Conservation (phyloP, 345 rosid species). For the Microcos paniculata region DNA sequence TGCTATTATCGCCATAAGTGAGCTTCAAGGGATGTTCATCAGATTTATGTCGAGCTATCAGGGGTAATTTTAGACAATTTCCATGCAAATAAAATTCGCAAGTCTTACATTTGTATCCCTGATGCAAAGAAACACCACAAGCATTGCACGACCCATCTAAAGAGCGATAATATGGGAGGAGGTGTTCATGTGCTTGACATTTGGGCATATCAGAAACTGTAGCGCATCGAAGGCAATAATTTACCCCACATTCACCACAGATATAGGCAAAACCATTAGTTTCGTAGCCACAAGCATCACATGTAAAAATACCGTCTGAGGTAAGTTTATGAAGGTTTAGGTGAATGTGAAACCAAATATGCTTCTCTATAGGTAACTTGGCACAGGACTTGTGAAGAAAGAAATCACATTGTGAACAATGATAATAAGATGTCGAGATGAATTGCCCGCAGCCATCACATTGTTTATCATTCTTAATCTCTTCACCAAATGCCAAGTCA, state of each 20-base stretch:
- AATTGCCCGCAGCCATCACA: background rate
- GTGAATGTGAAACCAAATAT: too few species aligned
- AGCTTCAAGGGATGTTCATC: conserved; percentile 15
- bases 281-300: background rate
- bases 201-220: background rate
- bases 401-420: conserved; percentile 22
- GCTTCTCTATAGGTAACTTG: background rate
- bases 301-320: too few species aligned
- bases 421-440: background rate
- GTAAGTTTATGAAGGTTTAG: too few species aligned
- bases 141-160: background rate
- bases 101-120: background rate
- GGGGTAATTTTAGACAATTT: background rate
- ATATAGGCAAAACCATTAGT: too few species aligned
- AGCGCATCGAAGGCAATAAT: background rate
- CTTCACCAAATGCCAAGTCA: background rate
- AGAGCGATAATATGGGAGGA: background rate
- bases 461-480: too few species aligned
- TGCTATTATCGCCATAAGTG: background rate
- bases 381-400: background rate
- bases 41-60: conserved; percentile 1
- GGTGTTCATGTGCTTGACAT: background rate
- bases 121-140: background rate
- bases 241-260: too few species aligned
- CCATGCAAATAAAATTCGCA: background rate